phyloP scores from a whole-genome alignment of 768 basidiomycete genomes.

The Clathrus columnatus region DNA sequence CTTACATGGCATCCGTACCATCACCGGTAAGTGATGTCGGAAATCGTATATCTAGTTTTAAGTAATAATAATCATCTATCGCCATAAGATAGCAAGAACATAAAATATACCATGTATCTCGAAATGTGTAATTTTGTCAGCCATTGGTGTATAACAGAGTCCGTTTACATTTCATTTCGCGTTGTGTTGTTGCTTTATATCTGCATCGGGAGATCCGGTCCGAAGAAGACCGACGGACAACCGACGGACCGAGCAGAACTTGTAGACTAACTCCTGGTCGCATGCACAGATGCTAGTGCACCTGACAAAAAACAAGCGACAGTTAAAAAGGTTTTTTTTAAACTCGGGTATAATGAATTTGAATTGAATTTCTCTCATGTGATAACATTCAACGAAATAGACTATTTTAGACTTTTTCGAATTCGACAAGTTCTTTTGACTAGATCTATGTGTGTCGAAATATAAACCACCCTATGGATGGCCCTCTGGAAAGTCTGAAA shows the following conservation, averaged over 20 bases:
- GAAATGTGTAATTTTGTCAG: conserved; percentile 43
- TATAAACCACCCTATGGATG: too few species aligned
- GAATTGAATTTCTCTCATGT: too few species aligned
- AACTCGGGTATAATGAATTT: too few species aligned
- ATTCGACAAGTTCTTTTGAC: too few species aligned
- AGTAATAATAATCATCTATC: not conserved
- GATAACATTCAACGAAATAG: too few species aligned
- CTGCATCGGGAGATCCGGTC: not conserved
- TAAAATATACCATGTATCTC: conserved; percentile 44
- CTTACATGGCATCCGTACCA: conserved; percentile 88
- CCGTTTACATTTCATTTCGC: not conserved
- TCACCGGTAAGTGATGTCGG: conserved; percentile 87
- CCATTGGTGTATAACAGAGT: conserved; percentile 20
- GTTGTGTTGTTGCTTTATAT: not conserved
- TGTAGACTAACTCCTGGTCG: too few species aligned
- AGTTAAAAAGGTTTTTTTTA: too few species aligned
- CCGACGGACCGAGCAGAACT: not conserved
- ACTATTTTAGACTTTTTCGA: too few species aligned
- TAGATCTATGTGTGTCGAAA: too few species aligned
- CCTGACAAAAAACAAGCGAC: not conserved
- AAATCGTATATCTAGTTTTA: conserved; percentile 69
- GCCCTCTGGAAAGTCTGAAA: too few species aligned
- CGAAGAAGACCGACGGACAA: not conserved
- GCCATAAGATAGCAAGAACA: not conserved
- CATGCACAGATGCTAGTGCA: not conserved